phyloP scores from a whole-genome alignment of 805 yeast genomes.

The Candida pseudofarinosa region DNA sequence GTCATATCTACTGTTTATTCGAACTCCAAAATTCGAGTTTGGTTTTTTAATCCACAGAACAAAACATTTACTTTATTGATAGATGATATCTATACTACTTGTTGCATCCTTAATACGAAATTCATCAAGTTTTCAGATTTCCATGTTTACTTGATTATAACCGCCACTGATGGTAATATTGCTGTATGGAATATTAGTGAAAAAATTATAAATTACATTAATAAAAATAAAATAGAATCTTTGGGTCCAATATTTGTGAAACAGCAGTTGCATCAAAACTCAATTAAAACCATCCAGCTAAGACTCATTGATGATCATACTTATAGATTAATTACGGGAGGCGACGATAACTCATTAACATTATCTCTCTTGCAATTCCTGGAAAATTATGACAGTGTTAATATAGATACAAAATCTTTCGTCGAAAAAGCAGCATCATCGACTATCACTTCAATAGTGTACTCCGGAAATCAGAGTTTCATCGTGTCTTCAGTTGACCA shows the following conservation, averaged over 20 bases:
- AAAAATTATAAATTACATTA: background rate
- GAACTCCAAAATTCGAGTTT: slow-evolving; percentile 69
- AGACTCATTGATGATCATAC: slow-evolving; percentile 11
- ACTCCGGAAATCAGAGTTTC: slow-evolving; percentile 26
- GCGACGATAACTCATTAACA: slow-evolving; percentile 80
- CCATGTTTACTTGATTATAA: slow-evolving; percentile 41
- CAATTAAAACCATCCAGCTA: slow-evolving; percentile 61
- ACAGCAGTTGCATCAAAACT: slow-evolving; percentile 75
- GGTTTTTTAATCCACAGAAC: slow-evolving; percentile 44
- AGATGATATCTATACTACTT: slow-evolving; percentile 57
- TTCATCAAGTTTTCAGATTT: slow-evolving; percentile 28
- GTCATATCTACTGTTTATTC: slow-evolving; percentile 74
- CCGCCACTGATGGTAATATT: slow-evolving; percentile 83
- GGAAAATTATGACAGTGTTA: slow-evolving; percentile 9
- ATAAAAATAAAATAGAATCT: background rate
- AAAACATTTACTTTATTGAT: slow-evolving; percentile 42
- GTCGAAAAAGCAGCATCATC: slow-evolving; percentile 72
- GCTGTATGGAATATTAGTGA: slow-evolving; percentile 54
- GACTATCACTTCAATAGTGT: slow-evolving; percentile 66
- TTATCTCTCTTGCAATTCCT: slow-evolving; percentile 16
- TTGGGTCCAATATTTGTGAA: slow-evolving; percentile 30
- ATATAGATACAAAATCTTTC: slow-evolving; percentile 28
- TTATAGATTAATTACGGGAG: slow-evolving; percentile 63
- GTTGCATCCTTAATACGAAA: slow-evolving; percentile 69
- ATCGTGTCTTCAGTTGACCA: slow-evolving; percentile 84